A percentile compares a stretch with the other conserved stretches of the same genome.
Evolutionary conservation across 805 yeast species (phyloP).

Genomic region (Candida khao-thaluensis): DNA sequence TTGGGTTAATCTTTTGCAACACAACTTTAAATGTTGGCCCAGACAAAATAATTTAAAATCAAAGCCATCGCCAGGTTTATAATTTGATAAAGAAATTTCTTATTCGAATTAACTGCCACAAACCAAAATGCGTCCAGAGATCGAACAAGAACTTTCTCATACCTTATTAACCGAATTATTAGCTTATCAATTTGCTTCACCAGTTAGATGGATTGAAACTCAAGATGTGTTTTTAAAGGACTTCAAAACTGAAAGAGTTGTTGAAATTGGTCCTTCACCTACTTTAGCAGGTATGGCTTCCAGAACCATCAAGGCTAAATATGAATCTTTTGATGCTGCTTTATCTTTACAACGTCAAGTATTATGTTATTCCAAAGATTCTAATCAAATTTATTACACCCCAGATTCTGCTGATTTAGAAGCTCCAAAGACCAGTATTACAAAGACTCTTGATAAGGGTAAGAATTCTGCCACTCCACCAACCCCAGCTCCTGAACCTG

Average conservation of each 20-base stretch:
- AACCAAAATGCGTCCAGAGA: conserved; percentile 76
- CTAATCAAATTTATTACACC: conserved; percentile 94
- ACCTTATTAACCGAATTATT: conserved; percentile 89
- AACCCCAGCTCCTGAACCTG: conserved; percentile 26
- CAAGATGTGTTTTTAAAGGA: conserved; percentile 96
- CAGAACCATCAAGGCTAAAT: conserved; percentile 91
- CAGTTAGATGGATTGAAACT: conserved; percentile 99
- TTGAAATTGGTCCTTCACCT: conserved; percentile 98
- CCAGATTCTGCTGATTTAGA: conserved; percentile 65
- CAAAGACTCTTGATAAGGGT: conserved; percentile 11
- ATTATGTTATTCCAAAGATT: conserved; percentile 91
- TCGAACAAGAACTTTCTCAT: conserved; percentile 96
- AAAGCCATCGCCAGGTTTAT: conserved; percentile 3
- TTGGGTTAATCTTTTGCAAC: conserved; percentile 6
- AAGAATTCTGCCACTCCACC: conserved; percentile 15
- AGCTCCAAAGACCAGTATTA: conserved; percentile 15
- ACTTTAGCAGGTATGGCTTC: conserved; percentile 98
- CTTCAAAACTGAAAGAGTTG: conserved; percentile 93
- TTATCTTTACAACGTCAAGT: conserved; percentile 91
- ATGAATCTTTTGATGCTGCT: conserved; percentile 98
- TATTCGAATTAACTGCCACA: background rate
- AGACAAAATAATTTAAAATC: background rate
- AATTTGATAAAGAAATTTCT: background rate
- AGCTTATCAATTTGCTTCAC: conserved; percentile 98
- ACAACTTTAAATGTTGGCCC: conserved; percentile 6